Conservation (phyloP, 805 yeast genomes). For the Saturnispora hagleri region DNA sequence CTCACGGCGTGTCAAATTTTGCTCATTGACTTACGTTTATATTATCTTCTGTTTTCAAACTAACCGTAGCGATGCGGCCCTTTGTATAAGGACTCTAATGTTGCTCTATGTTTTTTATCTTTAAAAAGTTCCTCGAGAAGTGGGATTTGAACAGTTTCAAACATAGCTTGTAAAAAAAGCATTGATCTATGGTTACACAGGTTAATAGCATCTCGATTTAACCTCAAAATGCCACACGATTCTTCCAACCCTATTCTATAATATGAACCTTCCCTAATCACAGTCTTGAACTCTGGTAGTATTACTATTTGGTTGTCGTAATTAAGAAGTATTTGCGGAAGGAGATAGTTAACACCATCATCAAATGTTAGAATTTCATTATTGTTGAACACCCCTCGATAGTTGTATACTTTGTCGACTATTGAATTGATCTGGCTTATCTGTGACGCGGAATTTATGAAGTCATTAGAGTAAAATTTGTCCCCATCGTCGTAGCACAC, state of each 20-base stretch:
- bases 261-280: background rate
- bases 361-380: background rate
- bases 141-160: conserved; percentile 1
- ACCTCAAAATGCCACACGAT: conserved; percentile 8
- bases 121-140: background rate
- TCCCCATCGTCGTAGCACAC: conserved; percentile 12
- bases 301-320: background rate
- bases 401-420: background rate
- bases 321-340: conserved; percentile 8
- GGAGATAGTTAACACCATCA: background rate
- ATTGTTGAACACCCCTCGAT: background rate
- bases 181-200: conserved; percentile 9
- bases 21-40: background rate
- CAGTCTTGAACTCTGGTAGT: conserved; percentile 7
- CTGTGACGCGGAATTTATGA: background rate
- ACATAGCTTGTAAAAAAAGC: conserved; percentile 4
- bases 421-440: background rate
- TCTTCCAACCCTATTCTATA: background rate
- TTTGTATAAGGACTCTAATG: background rate
- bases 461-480: conserved; percentile 1
- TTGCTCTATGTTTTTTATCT: background rate
- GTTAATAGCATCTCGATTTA: conserved; percentile 3
- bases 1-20: background rate
- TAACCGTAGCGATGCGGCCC: background rate
- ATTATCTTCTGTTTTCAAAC: too few relatives aligned